Evolutionary conservation across 139 green algal species (phyloP), one percentile per base, ranked within the genome.

Genomic region (Axilococcus clingmanii): DNA sequence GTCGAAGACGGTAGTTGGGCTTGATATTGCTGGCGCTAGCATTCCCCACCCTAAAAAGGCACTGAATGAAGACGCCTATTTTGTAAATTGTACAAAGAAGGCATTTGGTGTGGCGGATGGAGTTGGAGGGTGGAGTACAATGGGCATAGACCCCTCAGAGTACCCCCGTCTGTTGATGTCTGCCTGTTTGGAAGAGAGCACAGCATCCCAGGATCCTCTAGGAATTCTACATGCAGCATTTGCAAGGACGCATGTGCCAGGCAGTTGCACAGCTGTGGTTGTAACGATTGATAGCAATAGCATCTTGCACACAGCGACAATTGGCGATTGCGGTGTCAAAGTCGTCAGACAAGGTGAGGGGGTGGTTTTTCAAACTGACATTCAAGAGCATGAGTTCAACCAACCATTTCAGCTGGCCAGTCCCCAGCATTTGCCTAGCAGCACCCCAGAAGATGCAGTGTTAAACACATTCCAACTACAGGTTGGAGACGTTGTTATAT

Each of bases 351-450:
- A 76, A 22, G 80, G 79, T 12, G 34, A 69, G 23, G n/a, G n/a
- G n/a, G 58, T 87, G 24, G 48, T 83, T 7, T 79, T 83, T 46
- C 69, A 65, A 14, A 90, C 76, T 4, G 61, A 81, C 58, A 69
- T 82, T 48, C 85, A 94, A 76, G 79, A 96, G 78, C 91, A 98
- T 66, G 59, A 70, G 48, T 98, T 93, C 73, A 97, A 98, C 72
- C 88, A 88, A 73, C 92, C 92, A 0, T 95, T 76, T 68, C 87
- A 95, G 81, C 65, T 94, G 37, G 77, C 55, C 7, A 63, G 65
- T 47, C 68, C 74, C 0, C 19, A 34, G 25, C 28, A 30, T 7
- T 28, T 48, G 14, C 41, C 36, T 2, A 34, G 24, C 3, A 55
- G 77, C 55, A 33, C 33, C 6, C 49, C 69, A 4, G 58, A 72